Evolutionary conservation across 1,284 basidiomycete genomes (phyloP).

Genomic region (Ganoderma multipileum): DNA sequence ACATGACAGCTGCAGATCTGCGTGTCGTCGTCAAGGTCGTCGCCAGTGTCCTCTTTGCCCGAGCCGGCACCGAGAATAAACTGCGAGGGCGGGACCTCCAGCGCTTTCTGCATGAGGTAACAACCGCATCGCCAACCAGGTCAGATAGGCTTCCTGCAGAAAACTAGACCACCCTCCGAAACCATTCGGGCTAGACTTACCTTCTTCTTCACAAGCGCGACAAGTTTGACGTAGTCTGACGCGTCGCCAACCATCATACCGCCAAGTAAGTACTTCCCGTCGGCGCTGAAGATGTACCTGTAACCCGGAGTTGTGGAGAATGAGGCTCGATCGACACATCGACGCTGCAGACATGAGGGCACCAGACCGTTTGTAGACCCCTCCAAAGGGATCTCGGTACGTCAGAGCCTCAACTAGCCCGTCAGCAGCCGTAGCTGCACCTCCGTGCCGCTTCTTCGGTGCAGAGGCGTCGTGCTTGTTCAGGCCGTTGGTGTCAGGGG

Average conservation of each 20-base stretch:
- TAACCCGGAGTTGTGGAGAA: background rate
- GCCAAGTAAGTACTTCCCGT: conserved; percentile 77
- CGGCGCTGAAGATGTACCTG: conserved; percentile 74
- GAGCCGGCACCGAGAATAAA: conserved; percentile 64
- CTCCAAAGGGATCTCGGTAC: conserved; percentile 77
- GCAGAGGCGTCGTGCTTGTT: conserved; percentile 35
- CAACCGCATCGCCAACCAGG: background rate
- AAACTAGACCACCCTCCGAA: background rate
- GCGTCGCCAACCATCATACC: conserved; percentile 87
- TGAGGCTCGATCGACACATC: background rate
- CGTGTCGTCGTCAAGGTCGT: conserved; percentile 74
- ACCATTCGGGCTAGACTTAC: conserved; percentile 36
- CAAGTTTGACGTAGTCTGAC: conserved; percentile 74
- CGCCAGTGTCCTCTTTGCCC: conserved; percentile 63
- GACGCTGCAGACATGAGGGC: background rate
- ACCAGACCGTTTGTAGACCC: conserved; percentile 73
- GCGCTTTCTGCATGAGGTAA: conserved; percentile 52
- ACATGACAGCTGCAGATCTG: conserved; percentile 77
- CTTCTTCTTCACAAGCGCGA: conserved; percentile 77
- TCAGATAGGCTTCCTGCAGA: conserved; percentile 6
- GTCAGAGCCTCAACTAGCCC: conserved; percentile 68
- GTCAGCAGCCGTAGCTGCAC: conserved; percentile 39
- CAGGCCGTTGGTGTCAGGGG: background rate
- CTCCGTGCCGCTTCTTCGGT: conserved; percentile 38
- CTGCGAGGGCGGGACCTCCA: conserved; percentile 71